Base-by-base conservation (phyloP, 2,329 filamentous ascomycete species). In the Microdochium bolleyi region DNA sequence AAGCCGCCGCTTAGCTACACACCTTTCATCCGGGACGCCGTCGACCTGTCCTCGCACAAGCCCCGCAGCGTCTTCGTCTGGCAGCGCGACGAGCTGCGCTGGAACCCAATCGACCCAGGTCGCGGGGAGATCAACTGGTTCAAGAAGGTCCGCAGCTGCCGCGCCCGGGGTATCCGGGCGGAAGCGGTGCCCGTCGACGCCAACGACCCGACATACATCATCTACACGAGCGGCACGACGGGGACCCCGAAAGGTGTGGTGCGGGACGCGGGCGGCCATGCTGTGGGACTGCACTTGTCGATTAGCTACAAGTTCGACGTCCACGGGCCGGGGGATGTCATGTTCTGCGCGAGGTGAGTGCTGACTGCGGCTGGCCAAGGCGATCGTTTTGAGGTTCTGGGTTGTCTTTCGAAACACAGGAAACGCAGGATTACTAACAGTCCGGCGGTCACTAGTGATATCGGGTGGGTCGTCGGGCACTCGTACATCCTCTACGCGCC, bases 401-500 rank as follows among this genome's bases (percentile, higher is more conserved):
- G 24, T 10, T 11, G n/a, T 10, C n/a, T 21, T 24, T 19, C 8
- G n/a, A n/a, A n/a, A n/a, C n/a, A n/a, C n/a, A n/a, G n/a, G n/a
- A n/a, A n/a, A n/a, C n/a, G n/a, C n/a, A n/a, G n/a, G 41, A 46
- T 19, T 53, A 48, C 54, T 62, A 44, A 62, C 52, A 50, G 27
- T 11, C 27, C 11, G 5, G 27, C 27, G 27, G 32, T 32, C 37
- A 16, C 38, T 41, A 73, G 69, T 14, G 92, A 97, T 63, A 92
- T 96, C 53, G 92, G 92, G 30, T 96, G 92, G 92, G 89, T 92
- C 0, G 89, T 94, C 0, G 89, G 89, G 2, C 84, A 91, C 64
- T 87, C 84, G 5, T 96, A 94, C 65, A 96, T 96, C 57, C 75
- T 96, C 13, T 96, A 96, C 64, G 92, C 83, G 3, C 92, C 92